Evolutionary conservation across 2,329 filamentous ascomycete species (phyloP).

Genomic region (Fusarium metavorans): DNA sequence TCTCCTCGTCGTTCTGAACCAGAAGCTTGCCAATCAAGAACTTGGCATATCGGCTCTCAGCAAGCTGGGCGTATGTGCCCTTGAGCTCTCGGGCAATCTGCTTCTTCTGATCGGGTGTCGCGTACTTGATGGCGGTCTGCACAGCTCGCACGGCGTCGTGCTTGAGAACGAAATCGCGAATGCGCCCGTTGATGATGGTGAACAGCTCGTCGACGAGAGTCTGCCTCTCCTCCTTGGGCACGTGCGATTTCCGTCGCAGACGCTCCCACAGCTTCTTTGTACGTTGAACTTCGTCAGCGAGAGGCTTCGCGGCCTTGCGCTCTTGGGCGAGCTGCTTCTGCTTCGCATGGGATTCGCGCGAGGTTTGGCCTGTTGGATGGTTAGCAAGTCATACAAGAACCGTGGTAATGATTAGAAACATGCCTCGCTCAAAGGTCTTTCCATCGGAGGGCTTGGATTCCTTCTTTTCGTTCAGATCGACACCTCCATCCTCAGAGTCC

Average conservation of each 20-base stretch:
- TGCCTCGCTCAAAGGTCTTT: conserved; percentile 58
- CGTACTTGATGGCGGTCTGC: conserved; percentile 97
- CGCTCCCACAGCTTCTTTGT: conserved; percentile 98
- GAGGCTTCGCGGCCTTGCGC: conserved; percentile 91
- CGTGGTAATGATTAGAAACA: conserved; percentile 29
- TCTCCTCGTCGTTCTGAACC: conserved; percentile 89
- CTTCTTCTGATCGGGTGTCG: conserved; percentile 84
- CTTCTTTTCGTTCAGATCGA: conserved; percentile 57
- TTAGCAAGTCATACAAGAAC: conserved; percentile 7
- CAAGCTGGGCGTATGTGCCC: conserved; percentile 85
- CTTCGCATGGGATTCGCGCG: conserved; percentile 90
- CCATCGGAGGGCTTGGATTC: conserved; percentile 49
- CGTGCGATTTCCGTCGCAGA: conserved; percentile 91
- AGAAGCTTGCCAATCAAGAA: conserved; percentile 96
- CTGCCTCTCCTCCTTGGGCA: conserved; percentile 89
- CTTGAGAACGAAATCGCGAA: conserved; percentile 98
- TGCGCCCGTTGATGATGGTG: conserved; percentile 87
- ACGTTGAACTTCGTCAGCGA: conserved; percentile 88
- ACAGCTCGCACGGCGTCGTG: conserved; percentile 97
- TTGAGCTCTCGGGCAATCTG: conserved; percentile 89
- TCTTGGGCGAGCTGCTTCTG: conserved; percentile 90
- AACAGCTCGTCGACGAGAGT: conserved; percentile 91
- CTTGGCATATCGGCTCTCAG: conserved; percentile 97
- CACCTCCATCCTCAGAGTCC: conserved; percentile 67
- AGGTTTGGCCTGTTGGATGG: conserved; percentile 66